These are phyloP conservation scores for Mytilinidion resinicola DNA, from an alignment of 495 filamentous ascomycete species.

Conservation along the genomic window DNA sequence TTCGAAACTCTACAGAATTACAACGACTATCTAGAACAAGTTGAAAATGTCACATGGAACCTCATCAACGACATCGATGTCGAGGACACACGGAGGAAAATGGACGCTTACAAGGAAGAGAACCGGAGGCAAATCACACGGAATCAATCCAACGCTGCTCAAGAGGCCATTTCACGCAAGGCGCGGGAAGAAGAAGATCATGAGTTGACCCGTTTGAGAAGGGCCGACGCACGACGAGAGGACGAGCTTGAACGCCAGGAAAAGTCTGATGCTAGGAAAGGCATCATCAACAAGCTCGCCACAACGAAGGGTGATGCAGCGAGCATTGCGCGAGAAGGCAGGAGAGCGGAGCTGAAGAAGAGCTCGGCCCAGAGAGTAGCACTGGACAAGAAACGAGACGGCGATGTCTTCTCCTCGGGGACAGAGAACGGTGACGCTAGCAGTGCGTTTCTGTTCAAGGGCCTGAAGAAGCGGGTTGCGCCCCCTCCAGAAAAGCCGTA, in stretches of 20 bases:
- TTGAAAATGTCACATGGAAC: constrained; percentile 85
- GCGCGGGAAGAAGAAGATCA: constrained; percentile 63
- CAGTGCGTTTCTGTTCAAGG: constrained; percentile 56
- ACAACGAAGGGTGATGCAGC: constrained; percentile 43
- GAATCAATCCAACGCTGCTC: constrained; percentile 36
- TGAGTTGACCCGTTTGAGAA: constrained; percentile 53
- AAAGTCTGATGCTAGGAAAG: constrained; percentile 53
- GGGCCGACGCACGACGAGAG: constrained; percentile 47
- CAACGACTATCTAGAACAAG: constrained; percentile 91
- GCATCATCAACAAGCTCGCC: constrained; percentile 50
- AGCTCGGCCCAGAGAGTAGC: constrained; percentile 36
- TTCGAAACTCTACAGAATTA: constrained; percentile 74
- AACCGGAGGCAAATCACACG: constrained; percentile 53
- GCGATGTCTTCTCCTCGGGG: constrained; percentile 25
- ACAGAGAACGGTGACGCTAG: constrained; percentile 30
- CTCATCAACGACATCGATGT: constrained; percentile 67
- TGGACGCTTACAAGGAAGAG: constrained; percentile 59
- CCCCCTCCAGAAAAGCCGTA: constrained; percentile 67
- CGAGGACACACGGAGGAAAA: constrained; percentile 60
- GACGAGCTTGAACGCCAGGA: constrained; percentile 56
- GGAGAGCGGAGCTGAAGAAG: constrained; percentile 66
- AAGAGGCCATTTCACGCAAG: constrained; percentile 49
- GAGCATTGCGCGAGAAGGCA: constrained; percentile 47
- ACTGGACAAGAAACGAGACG: constrained; percentile 29
- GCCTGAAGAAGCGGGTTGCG: constrained; percentile 60